phyloP scores from a whole-genome alignment of 164 flowering plant species.

The Chimonanthus praecox region DNA sequence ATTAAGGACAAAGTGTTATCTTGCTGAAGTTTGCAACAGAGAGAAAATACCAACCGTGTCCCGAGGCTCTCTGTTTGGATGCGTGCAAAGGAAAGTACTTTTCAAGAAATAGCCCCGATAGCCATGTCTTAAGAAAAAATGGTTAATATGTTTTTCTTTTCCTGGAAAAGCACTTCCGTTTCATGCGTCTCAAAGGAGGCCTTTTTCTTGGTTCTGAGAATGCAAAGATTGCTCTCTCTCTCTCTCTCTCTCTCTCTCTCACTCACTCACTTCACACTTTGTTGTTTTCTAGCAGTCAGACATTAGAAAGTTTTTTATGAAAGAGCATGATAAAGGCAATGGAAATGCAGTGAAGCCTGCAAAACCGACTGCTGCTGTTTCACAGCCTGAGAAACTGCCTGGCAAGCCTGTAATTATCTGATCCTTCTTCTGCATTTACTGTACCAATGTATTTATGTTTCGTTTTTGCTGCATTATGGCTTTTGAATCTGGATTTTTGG shows the following conservation, averaged over 20 bases:
- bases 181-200: neutral
- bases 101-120: neutral
- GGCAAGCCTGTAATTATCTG: constrained; percentile 26
- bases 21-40: no score
- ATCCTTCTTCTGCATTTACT: neutral
- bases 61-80: no score
- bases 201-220: neutral
- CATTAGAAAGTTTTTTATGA: constrained; percentile 93
- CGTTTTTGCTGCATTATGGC: neutral
- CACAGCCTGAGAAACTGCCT: constrained; percentile 19
- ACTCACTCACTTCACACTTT: neutral
- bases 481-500: neutral
- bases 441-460: neutral
- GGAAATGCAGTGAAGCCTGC: constrained; percentile 38
- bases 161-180: neutral
- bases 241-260: neutral
- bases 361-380: constrained; percentile 18
- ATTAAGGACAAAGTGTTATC: no score
- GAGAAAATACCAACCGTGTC: no score
- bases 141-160: neutral
- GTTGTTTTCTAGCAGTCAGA: constrained; percentile 36
- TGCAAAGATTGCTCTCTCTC: neutral
- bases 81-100: neutral
- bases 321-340: constrained; percentile 55
- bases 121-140: neutral